Conservation (phyloP, 2,329 filamentous ascomycete species). For the Colletotrichum siamense region DNA sequence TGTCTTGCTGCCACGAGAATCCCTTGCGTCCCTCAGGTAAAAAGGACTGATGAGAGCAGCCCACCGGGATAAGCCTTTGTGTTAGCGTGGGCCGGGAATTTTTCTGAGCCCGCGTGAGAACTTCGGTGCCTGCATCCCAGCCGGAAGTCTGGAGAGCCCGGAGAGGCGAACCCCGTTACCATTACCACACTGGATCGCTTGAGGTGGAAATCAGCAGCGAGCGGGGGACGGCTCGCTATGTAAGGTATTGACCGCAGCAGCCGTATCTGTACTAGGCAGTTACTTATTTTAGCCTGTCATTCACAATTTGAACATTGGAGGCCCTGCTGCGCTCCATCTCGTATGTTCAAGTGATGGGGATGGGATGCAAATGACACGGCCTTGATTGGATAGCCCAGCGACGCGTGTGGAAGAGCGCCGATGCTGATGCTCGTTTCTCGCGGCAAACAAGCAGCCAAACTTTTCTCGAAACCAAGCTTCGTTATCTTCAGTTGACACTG, state of each 20-base stretch:
- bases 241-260: neutral
- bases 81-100: neutral
- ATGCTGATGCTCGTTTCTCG: neutral
- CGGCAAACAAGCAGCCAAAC: neutral
- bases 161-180: neutral
- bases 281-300: conserved; percentile 17
- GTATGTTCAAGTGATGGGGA: neutral
- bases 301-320: neutral
- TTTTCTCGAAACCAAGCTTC: neutral
- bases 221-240: neutral
- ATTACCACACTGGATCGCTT: conserved; percentile 2
- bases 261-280: neutral
- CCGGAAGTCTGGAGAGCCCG: neutral
- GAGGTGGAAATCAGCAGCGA: neutral
- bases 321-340: neutral
- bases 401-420: neutral
- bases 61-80: neutral
- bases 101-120: neutral
- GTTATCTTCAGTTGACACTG: neutral
- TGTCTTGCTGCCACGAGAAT: neutral
- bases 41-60: neutral
- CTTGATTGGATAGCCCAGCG: neutral
- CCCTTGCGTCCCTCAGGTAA: neutral
- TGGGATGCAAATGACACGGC: neutral
- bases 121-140: neutral